Evolutionary conservation across 2,329 filamentous ascomycete genomes (phyloP).

Genomic region (Sordariomycetes sp.): DNA sequence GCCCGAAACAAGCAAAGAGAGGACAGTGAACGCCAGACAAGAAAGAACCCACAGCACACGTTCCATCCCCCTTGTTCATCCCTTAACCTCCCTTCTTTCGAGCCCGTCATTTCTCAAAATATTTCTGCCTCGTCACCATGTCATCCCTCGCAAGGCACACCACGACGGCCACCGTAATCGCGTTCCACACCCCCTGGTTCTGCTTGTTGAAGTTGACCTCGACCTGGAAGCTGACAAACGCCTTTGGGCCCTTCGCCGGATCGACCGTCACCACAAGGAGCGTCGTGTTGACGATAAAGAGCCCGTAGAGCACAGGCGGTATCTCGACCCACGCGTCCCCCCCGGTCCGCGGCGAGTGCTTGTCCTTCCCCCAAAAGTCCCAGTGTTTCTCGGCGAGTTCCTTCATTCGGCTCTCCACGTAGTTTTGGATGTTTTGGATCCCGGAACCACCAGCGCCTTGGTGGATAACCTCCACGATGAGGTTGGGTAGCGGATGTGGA

Average conservation of each 20-base stretch:
- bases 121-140: conserved; percentile 18
- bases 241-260: conserved; percentile 20
- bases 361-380: conserved; percentile 18
- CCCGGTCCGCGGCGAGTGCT: background rate
- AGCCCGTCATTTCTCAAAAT: conserved; percentile 17
- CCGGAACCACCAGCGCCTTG: conserved; percentile 14
- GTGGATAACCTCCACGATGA: conserved; percentile 25
- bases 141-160: conserved; percentile 29
- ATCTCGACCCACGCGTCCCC: background rate
- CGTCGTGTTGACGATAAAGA: conserved; percentile 27
- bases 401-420: conserved; percentile 23
- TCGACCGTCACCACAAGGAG: conserved; percentile 29
- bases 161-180: conserved; percentile 27
- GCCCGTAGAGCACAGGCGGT: conserved; percentile 30
- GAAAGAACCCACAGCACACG: background rate
- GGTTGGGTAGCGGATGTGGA: conserved; percentile 24
- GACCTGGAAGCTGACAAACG: conserved; percentile 31
- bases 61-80: background rate
- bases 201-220: conserved; percentile 26
- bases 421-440: conserved; percentile 22
- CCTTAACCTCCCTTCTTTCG: background rate
- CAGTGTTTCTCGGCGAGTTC: conserved; percentile 23
- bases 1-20: background rate
- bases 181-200: conserved; percentile 32
- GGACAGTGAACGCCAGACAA: background rate